Evolutionary conservation across 495 filamentous ascomycete genomes (phyloP), one percentile per base, ranked within the genome.

Genomic region (Beverwykella pulmonaria): DNA sequence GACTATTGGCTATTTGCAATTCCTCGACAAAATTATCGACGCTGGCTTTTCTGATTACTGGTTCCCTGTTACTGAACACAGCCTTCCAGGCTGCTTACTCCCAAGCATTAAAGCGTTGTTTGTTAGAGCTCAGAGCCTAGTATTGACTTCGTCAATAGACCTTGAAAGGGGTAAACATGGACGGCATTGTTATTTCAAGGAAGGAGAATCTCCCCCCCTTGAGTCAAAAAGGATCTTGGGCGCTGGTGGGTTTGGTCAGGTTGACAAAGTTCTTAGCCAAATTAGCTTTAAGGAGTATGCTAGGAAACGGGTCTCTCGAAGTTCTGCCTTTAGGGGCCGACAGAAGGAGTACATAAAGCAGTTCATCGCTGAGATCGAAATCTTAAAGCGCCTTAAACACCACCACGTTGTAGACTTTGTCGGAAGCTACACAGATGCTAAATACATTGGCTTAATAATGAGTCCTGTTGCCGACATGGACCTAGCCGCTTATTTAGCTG

Each of bases 401-500:
- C 49, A 20, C 19, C 63, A 71, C 36, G 50, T 72, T 19, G 70
- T 74, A 2, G 53, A 68, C n/a, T 63, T 63, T 53, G 55, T 76
- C 20, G 71, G 63, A n/a, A 76, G 73, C 41, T 79, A 79, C 59
- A 76, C 77, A 1, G 74, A 79, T 50, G 47, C 61, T 4, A 69
- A 67, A 14, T 72, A 73, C 27, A 30, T 78, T 34, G 77, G 68
- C 20, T 19, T 79, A 12, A 62, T 79, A 1, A 72, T 78, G 61
- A 36, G 59, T 10, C 78, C 78, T 26, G 73, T 55, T 69, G 76
- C 65, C 22, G 74, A 79, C 14, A 63, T 47, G 41, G 71, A 79
- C 46, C 53, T 79, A n/a, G 47, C 39, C 5, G 29, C 59, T 19
- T 74, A 59, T 19, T 14, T 58, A 10, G 44, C 59, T 22, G n/a